Evolutionary conservation across 148 eudicot species (phyloP).

Genomic region (Chenopodium suecicum): DNA sequence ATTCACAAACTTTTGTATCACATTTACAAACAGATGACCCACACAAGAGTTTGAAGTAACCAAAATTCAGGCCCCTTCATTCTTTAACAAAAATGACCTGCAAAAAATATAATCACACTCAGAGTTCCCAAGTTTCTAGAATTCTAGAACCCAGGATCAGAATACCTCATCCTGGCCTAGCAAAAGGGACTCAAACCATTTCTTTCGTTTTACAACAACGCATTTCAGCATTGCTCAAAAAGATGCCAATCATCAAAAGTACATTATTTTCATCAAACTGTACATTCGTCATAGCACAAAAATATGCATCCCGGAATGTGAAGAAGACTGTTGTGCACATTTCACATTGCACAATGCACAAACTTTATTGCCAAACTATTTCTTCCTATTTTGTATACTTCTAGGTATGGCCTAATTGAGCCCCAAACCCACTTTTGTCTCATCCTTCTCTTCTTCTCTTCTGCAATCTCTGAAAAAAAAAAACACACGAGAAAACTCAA

Average conservation of each 20-base stretch:
- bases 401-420: slow-evolving; percentile 36
- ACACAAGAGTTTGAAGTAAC: background rate
- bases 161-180: slow-evolving; percentile 18
- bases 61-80: background rate
- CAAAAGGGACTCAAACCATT: background rate
- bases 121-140: background rate
- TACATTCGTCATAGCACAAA: slow-evolving; percentile 32
- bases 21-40: background rate
- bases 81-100: background rate
- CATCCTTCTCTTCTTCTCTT: slow-evolving; percentile 71
- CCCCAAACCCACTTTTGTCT: slow-evolving; percentile 85
- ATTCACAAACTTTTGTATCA: background rate
- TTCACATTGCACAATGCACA: slow-evolving; percentile 17
- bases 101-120: slow-evolving; percentile 8
- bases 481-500: background rate
- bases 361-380: slow-evolving; percentile 8
- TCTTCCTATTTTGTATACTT: slow-evolving; percentile 15
- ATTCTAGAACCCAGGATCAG: background rate
- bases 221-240: background rate
- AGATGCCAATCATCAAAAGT: slow-evolving; percentile 5
- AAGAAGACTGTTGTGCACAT: slow-evolving; percentile 33
- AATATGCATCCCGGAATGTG: slow-evolving; percentile 22
- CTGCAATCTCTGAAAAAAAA: slow-evolving; percentile 52
- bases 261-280: slow-evolving; percentile 18
- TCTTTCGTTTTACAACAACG: background rate